Percentiles rank a stretch among this genome's conserved stretches.
Conservation (phyloP, 371 early-diverging fungal species). For the Circinella minor region DNA sequence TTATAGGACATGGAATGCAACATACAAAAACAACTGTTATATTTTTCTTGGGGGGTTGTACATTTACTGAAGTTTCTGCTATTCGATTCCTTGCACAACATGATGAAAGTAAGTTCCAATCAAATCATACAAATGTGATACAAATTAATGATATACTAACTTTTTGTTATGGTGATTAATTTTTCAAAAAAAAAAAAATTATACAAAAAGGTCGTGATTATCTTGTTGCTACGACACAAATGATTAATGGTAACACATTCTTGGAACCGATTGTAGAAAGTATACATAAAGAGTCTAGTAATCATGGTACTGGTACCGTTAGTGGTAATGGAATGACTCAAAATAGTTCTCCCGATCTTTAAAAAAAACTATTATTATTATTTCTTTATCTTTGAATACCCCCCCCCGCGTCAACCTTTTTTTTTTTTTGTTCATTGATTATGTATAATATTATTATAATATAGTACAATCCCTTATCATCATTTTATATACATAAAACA, state of each 20-base stretch:
- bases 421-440: too few species aligned
- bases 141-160: too few species aligned
- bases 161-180: too few species aligned
- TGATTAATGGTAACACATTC: conserved; percentile 82
- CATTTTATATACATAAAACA: too few species aligned
- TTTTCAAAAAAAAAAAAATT: too few species aligned
- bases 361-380: too few species aligned
- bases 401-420: too few species aligned
- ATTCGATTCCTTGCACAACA: conserved; percentile 83
- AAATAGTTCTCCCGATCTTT: not conserved
- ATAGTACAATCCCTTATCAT: too few species aligned
- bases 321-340: not conserved
- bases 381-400: not conserved
- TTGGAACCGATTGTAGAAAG: conserved; percentile 63
- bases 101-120: conserved; percentile 60
- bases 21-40: conserved; percentile 80
- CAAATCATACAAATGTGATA: too few species aligned
- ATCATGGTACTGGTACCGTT: conserved; percentile 11
- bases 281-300: conserved; percentile 2
- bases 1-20: conserved; percentile 50
- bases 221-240: conserved; percentile 85
- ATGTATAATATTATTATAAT: too few species aligned
- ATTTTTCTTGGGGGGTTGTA: conserved; percentile 96
- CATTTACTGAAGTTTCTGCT: conserved; percentile 89
- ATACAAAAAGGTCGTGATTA: conserved; percentile 82